Evolutionary conservation across 768 basidiomycete species (phyloP), one percentile per base, ranked within the genome.

Genomic region (Leccinum imitatum): DNA sequence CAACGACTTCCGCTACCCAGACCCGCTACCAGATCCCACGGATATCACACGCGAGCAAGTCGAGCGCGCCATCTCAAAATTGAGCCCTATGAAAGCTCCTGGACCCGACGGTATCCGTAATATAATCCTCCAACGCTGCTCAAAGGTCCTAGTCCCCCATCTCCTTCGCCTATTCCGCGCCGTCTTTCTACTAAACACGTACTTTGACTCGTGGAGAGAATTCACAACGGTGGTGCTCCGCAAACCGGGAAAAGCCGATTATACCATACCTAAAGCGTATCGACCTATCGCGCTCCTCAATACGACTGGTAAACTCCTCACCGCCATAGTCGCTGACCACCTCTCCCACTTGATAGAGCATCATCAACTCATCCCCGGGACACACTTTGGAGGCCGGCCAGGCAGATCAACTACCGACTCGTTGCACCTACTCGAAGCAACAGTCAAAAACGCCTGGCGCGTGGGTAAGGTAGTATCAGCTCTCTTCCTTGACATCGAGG

Each of bases 401-500:
- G 57, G 53, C 0, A 1, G 39, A 2, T 58, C 53, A 4, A 61
- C 60, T 0, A 55, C 50, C 0, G 39, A 61, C 57, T 61, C 39
- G 0, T 30, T 61, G 0, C 60, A 61, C 6, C 56, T 61, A 1
- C 33, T 31, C 0, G 39, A 61, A 30, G 27, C 53, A 0, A 52
- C n/a, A 0, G 13, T 57, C 1, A 52, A 54, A 19, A 37, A 53
- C 13, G 21, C 41, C 0, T 56, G 55, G 55, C 21, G 44, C 2
- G 2, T 0, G 6, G 46, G 46, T 9, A 30, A 30, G 30, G 30
- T 30, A 9, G 30, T 10, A 23, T 58, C 53, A 2, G 50, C 19
- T 0, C 19, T 62, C 0, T 64, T 62, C 31, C 31, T 64, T 0
- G 30, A 64, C 44, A 64, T 64, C 30, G 30, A 30, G 61, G 64